Conservation (phyloP, 768 basidiomycete species). For the Auricularia sp. region DNA sequence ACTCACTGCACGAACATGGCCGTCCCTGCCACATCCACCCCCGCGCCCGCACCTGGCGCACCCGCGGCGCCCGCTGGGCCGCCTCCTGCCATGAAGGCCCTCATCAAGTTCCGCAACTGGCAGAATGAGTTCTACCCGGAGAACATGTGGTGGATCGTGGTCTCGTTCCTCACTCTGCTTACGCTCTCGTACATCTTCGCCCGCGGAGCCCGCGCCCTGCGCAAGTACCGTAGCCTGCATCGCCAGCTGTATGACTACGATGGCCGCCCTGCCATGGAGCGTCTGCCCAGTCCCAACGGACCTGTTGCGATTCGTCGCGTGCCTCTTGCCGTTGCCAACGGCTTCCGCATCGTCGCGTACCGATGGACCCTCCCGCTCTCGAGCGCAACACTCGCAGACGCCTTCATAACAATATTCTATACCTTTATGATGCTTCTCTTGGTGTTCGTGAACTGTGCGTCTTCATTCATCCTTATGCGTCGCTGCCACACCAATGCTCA, state of each 20-base stretch:
- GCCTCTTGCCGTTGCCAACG: conserved; percentile 18
- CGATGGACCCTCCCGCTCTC: conserved; percentile 21
- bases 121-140: background rate
- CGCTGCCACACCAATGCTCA: too few relatives aligned
- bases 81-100: background rate
- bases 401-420: conserved; percentile 9
- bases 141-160: background rate
- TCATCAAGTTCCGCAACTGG: background rate
- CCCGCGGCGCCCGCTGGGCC: background rate
- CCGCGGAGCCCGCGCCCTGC: background rate
- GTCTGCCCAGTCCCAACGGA: background rate
- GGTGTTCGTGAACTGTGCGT: conserved; percentile 7
- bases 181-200: background rate
- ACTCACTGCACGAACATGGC: background rate
- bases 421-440: conserved; percentile 5
- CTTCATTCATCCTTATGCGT: background rate
- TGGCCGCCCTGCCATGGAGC: too few relatives aligned
- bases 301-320: conserved; percentile 14
- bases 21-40: background rate
- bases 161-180: background rate
- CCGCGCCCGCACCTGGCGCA: background rate
- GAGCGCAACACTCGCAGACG: conserved; percentile 8
- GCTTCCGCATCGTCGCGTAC: conserved; percentile 24
- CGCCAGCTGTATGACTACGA: background rate
- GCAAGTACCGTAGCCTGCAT: background rate